phyloP scores from a whole-genome alignment of 306 rosid species.

The Rosa rugosa region DNA sequence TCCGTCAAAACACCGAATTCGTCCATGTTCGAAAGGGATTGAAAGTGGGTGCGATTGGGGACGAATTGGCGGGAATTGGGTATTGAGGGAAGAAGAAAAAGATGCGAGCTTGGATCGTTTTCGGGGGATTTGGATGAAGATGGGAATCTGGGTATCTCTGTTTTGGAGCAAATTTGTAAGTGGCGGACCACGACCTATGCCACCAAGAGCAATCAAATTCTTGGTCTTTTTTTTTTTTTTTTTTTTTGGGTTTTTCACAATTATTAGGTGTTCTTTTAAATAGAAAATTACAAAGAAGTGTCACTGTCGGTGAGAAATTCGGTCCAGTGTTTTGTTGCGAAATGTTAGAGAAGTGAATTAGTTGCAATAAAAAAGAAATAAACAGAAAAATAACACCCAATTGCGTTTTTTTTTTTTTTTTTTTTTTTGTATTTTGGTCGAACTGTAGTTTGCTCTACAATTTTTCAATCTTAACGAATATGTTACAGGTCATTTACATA shows the following conservation, averaged over 20 bases:
- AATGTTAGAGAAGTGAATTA: background rate
- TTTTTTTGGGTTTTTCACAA: too few relatives aligned
- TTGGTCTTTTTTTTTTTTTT: background rate
- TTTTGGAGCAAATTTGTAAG: background rate
- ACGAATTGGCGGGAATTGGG: conserved; percentile 20
- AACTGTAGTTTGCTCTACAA: too few relatives aligned
- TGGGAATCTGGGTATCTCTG: background rate
- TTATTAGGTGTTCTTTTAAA: background rate
- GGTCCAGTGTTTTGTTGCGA: background rate
- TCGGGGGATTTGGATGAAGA: conserved; percentile 8
- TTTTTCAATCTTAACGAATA: too few relatives aligned
- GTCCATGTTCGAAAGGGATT: conserved; percentile 47
- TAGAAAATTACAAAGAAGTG: too few relatives aligned
- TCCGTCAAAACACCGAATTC: conserved; percentile 86
- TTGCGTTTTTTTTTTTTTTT: too few relatives aligned
- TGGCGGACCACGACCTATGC: conserved; percentile 3
- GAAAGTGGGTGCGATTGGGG: background rate
- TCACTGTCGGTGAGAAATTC: background rate
- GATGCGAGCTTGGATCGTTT: background rate
- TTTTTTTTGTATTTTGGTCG: too few relatives aligned
- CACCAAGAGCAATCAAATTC: background rate
- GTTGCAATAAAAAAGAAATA: background rate
- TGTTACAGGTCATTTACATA: background rate
- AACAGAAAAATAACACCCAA: too few relatives aligned
- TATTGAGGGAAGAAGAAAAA: background rate